Conservation (phyloP, 208 protist species). For the Leishmania arabica region DNA sequence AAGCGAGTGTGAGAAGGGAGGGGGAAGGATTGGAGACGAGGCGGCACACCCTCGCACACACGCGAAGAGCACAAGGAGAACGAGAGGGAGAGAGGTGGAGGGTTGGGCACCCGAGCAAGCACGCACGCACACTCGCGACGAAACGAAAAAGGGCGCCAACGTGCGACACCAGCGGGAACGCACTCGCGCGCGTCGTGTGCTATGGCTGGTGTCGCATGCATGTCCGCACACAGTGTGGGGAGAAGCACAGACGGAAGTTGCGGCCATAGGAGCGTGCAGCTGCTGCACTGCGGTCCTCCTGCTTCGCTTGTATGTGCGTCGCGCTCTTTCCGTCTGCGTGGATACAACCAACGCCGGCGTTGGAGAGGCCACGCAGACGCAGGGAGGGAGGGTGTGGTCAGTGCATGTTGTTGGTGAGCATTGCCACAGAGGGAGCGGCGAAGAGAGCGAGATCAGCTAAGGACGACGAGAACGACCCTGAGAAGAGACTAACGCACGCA, state of each 20-base stretch:
- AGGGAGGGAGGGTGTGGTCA: not conserved
- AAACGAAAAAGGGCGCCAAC: not conserved
- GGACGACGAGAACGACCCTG: too few relatives aligned
- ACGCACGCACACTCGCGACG: not conserved
- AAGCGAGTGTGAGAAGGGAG: too few relatives aligned
- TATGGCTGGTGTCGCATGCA: not conserved
- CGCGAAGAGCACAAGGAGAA: too few relatives aligned
- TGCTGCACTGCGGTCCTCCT: not conserved
- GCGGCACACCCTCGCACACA: too few relatives aligned
- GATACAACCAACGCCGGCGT: not conserved
- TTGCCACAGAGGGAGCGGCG: too few relatives aligned
- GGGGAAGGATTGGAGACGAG: too few relatives aligned
- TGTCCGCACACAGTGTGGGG: not conserved
- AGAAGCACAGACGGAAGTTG: not conserved
- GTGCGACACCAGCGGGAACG: not conserved
- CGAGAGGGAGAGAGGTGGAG: not conserved
- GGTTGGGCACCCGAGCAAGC: too few relatives aligned
- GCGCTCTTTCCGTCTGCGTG: not conserved
- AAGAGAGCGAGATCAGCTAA: too few relatives aligned
- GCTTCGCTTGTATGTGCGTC: not conserved
- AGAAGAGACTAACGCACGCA: too few relatives aligned
- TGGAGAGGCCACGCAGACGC: not conserved
- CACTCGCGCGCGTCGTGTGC: not conserved
- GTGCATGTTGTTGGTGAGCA: not conserved
- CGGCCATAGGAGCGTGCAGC: not conserved